Evolutionary conservation across 2,329 filamentous ascomycete species (phyloP).

Genomic region (Byssothecium circinans): DNA sequence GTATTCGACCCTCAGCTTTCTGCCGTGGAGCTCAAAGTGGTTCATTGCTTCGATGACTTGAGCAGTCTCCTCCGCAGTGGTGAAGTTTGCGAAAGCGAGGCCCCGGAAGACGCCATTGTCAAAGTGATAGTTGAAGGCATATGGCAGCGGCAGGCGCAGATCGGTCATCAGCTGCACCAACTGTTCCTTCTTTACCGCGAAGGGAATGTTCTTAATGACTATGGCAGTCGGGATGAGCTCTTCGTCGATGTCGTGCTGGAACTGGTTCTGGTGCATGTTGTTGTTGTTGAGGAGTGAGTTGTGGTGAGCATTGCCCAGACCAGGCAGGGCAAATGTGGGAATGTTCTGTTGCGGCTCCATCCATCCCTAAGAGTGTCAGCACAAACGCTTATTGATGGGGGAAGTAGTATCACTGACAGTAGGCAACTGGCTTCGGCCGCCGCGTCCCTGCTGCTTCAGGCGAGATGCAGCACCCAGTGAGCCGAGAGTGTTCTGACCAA

Average conservation of each 20-base stretch:
- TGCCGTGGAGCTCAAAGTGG: conserved; percentile 89
- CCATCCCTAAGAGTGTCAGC: conserved; percentile 56
- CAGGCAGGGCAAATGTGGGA: conserved; percentile 45
- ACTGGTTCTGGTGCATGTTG: conserved; percentile 46
- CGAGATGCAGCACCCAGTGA: conserved; percentile 56
- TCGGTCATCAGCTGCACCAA: conserved; percentile 92
- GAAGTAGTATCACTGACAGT: conserved; percentile 60
- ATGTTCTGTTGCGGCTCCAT: conserved; percentile 59
- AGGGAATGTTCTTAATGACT: conserved; percentile 99
- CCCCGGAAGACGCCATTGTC: conserved; percentile 97
- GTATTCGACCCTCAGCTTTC: conserved; percentile 95
- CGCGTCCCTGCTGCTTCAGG: conserved; percentile 58
- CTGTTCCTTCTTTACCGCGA: conserved; percentile 96
- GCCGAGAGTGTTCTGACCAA: conserved; percentile 68
- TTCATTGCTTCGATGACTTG: conserved; percentile 93
- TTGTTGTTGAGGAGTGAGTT: conserved; percentile 37
- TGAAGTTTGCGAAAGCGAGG: conserved; percentile 97
- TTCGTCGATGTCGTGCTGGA: conserved; percentile 64
- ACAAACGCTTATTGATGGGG: not conserved
- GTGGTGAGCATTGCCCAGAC: conserved; percentile 40
- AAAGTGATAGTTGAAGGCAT: conserved; percentile 99
- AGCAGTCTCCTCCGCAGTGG: conserved; percentile 89
- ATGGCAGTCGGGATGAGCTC: conserved; percentile 98
- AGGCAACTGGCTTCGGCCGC: conserved; percentile 64
- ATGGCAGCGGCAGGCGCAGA: conserved; percentile 88